Evolutionary conservation across 2,329 filamentous ascomycete species (phyloP).

Genomic region (Ascochyta koolunga): DNA sequence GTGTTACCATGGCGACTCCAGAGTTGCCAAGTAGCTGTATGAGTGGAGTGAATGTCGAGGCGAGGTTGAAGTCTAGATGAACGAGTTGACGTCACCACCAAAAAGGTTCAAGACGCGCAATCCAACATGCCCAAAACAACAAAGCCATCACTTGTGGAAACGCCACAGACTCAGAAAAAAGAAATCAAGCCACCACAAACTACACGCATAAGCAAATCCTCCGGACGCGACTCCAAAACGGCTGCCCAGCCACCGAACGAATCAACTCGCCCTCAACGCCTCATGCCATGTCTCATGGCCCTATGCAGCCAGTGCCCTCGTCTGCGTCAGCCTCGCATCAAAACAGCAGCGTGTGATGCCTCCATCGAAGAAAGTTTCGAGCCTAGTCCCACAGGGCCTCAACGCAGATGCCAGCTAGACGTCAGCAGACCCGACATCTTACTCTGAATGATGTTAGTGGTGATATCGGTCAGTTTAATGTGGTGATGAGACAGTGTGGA

Average conservation of each 20-base stretch:
- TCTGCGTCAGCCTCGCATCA: neutral
- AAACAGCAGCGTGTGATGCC: conserved; percentile 9
- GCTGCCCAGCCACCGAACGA: neutral
- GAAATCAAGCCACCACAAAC: neutral
- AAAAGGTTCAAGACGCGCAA: neutral
- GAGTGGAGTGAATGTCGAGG: neutral
- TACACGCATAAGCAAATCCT: conserved; percentile 6
- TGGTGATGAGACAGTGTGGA: neutral
- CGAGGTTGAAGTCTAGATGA: neutral
- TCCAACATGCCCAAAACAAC: neutral
- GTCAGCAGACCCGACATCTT: conserved; percentile 7
- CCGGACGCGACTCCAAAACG: neutral
- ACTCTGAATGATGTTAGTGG: neutral
- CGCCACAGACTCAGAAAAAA: neutral
- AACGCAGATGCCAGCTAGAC: neutral
- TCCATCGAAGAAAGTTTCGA: neutral
- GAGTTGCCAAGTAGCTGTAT: neutral
- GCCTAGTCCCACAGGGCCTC: too few species aligned
- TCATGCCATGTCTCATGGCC: conserved; percentile 1
- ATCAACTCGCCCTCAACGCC: neutral
- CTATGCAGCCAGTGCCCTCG: neutral
- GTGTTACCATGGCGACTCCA: conserved; percentile 5
- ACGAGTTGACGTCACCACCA: neutral
- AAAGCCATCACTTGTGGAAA: neutral
- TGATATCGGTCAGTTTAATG: neutral